phyloP scores from a whole-genome alignment of 495 filamentous ascomycete genomes.

The Penicillium tannophilum region DNA sequence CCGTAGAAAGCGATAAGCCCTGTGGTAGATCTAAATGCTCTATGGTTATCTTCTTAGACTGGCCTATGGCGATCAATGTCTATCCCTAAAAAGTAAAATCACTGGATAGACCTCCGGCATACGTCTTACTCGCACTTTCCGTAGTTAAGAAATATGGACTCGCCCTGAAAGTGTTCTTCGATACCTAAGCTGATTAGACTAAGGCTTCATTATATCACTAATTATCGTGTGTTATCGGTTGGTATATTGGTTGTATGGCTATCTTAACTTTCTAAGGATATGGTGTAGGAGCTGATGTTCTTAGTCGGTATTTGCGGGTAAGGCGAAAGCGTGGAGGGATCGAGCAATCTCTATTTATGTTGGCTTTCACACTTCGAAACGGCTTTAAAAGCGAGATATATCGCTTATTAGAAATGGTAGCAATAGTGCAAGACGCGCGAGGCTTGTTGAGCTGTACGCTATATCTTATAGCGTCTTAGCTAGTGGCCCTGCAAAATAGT shows the following conservation, averaged over 20 bases:
- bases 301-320: too few relatives aligned
- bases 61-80: background rate
- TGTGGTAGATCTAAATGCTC: slow-evolving; percentile 1
- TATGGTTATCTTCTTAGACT: background rate
- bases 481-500: slow-evolving; percentile 5
- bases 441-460: too few relatives aligned
- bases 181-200: background rate
- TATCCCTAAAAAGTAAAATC: background rate
- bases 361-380: background rate
- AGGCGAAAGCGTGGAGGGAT: too few relatives aligned
- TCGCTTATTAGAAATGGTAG: too few relatives aligned
- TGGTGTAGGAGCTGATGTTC: background rate
- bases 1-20: slow-evolving; percentile 3
- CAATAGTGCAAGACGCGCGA: too few relatives aligned
- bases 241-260: background rate
- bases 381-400: background rate
- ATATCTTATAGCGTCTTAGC: slow-evolving; percentile 1
- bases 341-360: background rate
- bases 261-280: background rate
- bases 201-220: background rate
- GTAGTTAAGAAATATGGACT: background rate
- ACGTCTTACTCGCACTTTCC: background rate
- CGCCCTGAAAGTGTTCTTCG: background rate
- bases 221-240: background rate
- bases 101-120: background rate